These are phyloP conservation scores for Rhodotorula sp. DNA, from an alignment of 1,284 basidiomycete species.

Conservation along the genomic window DNA sequence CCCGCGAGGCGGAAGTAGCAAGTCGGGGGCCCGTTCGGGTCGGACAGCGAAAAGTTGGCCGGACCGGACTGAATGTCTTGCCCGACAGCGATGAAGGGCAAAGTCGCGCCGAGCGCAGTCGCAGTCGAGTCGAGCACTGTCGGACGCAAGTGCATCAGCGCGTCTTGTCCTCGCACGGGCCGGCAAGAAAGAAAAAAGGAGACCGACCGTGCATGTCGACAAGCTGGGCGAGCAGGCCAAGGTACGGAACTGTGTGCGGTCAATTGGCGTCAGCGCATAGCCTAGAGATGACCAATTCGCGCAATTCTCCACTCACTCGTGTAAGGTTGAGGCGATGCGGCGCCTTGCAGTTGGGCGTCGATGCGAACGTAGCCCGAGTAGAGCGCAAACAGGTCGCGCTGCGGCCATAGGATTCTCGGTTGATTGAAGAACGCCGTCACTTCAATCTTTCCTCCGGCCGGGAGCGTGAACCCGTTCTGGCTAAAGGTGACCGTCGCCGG, in stretches of 20 bases:
- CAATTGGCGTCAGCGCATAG: too few relatives aligned
- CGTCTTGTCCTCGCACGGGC: too few relatives aligned
- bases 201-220: slow-evolving; percentile 35
- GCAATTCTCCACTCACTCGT: slow-evolving; percentile 7
- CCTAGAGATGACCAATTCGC: rapidly evolving
- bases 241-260: slow-evolving; percentile 30
- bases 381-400: slow-evolving; percentile 32
- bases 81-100: slow-evolving; percentile 32
- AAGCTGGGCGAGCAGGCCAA: slow-evolving; percentile 35
- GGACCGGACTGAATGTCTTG: slow-evolving; percentile 16
- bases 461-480: slow-evolving; percentile 5
- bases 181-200: too few relatives aligned
- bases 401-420: slow-evolving; percentile 3
- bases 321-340: background rate
- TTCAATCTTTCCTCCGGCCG: background rate
- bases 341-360: background rate
- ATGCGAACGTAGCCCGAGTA: slow-evolving; percentile 38
- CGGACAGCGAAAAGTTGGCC: background rate
- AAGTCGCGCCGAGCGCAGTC: slow-evolving; percentile 10
- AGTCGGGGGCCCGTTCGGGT: background rate
- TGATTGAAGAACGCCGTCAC: slow-evolving; percentile 19
- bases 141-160: background rate
- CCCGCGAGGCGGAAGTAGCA: background rate
- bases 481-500: slow-evolving; percentile 14
- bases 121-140: slow-evolving; percentile 38